Percentiles rank a stretch among this genome's conserved stretches.
These are phyloP conservation scores for Lobulomyces angularis DNA, from an alignment of 192 early-diverging fungal genomes.

Conservation along the genomic window DNA sequence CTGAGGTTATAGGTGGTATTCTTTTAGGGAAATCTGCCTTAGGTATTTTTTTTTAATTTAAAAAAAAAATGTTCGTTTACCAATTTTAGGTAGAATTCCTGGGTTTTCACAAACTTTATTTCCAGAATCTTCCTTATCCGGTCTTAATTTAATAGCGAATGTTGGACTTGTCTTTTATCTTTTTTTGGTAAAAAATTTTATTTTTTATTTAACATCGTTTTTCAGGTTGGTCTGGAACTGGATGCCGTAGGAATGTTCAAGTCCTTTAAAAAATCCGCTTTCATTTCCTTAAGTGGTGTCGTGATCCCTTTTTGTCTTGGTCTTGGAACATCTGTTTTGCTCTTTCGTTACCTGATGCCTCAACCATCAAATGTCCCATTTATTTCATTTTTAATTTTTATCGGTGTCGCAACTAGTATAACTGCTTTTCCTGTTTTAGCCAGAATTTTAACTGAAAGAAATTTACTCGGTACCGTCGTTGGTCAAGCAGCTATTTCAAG, in stretches of 20 bases:
- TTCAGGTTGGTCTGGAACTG: slow-evolving; percentile 80
- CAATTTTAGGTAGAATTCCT: slow-evolving; percentile 59
- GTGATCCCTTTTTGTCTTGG: slow-evolving; percentile 54
- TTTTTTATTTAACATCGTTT: no score
- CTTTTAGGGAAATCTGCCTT: slow-evolving; percentile 22
- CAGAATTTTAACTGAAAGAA: slow-evolving; percentile 69
- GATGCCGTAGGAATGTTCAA: slow-evolving; percentile 43
- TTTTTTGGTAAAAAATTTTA: no score
- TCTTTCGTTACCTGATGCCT: slow-evolving; percentile 14
- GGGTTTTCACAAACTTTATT: slow-evolving; percentile 52
- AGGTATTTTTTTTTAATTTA: not conserved
- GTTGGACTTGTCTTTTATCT: slow-evolving; percentile 72
- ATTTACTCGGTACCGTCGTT: slow-evolving; percentile 60
- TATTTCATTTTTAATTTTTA: slow-evolving; percentile 61
- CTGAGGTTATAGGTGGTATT: slow-evolving; percentile 72
- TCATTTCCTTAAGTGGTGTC: slow-evolving; percentile 59
- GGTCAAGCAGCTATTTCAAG: slow-evolving; percentile 66
- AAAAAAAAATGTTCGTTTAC: slow-evolving; percentile 32
- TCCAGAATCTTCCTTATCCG: slow-evolving; percentile 40
- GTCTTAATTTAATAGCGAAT: slow-evolving; percentile 57
- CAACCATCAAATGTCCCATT: slow-evolving; percentile 12
- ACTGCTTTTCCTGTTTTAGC: slow-evolving; percentile 71
- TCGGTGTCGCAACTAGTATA: slow-evolving; percentile 65
- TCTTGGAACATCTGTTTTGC: slow-evolving; percentile 56
- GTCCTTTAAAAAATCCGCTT: slow-evolving; percentile 36